Conservation (phyloP, 1,284 basidiomycete species). For the Apiotrichum veenhuisii region DNA sequence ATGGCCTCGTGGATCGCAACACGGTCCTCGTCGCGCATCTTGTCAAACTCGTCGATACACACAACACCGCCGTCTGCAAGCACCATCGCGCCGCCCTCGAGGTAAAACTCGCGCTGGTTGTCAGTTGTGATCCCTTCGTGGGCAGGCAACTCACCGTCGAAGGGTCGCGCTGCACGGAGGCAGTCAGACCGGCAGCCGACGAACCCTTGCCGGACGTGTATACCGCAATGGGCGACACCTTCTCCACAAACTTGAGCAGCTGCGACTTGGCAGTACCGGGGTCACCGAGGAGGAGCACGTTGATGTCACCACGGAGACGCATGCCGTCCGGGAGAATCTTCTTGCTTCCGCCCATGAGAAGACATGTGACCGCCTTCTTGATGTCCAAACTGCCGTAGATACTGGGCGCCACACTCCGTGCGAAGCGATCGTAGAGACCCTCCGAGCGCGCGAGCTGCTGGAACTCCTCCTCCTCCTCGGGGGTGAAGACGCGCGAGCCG, state of each 20-base stretch:
- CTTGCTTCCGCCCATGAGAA: slow-evolving; percentile 96
- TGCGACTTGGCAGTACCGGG: slow-evolving; percentile 98
- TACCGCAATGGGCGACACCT: slow-evolving; percentile 94
- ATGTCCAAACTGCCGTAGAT: slow-evolving; percentile 98
- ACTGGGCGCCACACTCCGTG: slow-evolving; percentile 91
- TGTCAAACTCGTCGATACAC: slow-evolving; percentile 99
- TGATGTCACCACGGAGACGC: slow-evolving; percentile 96
- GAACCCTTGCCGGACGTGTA: slow-evolving; percentile 98
- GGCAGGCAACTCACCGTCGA: slow-evolving; percentile 63
- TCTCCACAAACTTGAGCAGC: slow-evolving; percentile 96
- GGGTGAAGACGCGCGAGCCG: slow-evolving; percentile 69
- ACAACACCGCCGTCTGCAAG: slow-evolving; percentile 97
- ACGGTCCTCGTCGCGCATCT: slow-evolving; percentile 98
- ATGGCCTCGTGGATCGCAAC: slow-evolving; percentile 99
- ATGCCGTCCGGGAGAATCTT: slow-evolving; percentile 97
- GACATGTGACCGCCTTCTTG: slow-evolving; percentile 93
- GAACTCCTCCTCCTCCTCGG: slow-evolving; percentile 95
- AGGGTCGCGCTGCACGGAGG: slow-evolving; percentile 92
- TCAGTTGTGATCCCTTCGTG: background rate
- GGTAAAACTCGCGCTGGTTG: slow-evolving; percentile 86
- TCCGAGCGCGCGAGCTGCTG: slow-evolving; percentile 82
- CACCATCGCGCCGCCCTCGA: slow-evolving; percentile 99
- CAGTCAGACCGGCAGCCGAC: slow-evolving; percentile 95
- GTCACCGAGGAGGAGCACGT: slow-evolving; percentile 91
- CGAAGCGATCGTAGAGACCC: slow-evolving; percentile 89